A percentile compares a stretch with the other conserved stretches of the same genome.
Evolutionary conservation across 2,329 filamentous ascomycete species (phyloP).

Genomic region (Berkeleyomyces basicola): DNA sequence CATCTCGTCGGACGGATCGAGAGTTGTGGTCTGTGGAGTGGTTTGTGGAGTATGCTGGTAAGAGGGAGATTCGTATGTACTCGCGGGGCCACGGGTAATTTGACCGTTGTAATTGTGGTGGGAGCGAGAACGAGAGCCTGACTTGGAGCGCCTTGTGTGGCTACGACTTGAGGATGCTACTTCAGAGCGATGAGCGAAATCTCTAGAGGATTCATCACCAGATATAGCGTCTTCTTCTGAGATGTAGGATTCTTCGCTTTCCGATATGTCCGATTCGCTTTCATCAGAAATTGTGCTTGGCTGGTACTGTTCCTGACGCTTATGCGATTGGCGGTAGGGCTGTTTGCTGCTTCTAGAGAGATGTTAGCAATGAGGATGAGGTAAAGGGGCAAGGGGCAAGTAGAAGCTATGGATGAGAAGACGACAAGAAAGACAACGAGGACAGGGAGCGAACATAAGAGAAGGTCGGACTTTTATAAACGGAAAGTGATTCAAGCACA

Average conservation of each 20-base stretch:
- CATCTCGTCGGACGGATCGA: conserved; percentile 50
- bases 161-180: background rate
- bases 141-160: background rate
- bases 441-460: no score
- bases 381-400: background rate
- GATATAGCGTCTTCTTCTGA: background rate
- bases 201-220: background rate
- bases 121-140: conserved; percentile 20
- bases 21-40: conserved; percentile 37
- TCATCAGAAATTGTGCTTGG: background rate
- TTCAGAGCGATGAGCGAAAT: background rate
- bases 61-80: conserved; percentile 6
- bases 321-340: background rate
- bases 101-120: background rate
- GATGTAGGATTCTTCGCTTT: background rate
- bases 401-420: background rate
- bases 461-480: no score
- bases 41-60: conserved; percentile 23
- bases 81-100: background rate
- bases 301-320: background rate
- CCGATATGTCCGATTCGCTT: background rate
- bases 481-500: no score
- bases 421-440: no score
- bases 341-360: background rate
- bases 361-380: background rate